Evolutionary conservation across 129 eudicot species (phyloP).

Genomic region (Saussurea involucrata): DNA sequence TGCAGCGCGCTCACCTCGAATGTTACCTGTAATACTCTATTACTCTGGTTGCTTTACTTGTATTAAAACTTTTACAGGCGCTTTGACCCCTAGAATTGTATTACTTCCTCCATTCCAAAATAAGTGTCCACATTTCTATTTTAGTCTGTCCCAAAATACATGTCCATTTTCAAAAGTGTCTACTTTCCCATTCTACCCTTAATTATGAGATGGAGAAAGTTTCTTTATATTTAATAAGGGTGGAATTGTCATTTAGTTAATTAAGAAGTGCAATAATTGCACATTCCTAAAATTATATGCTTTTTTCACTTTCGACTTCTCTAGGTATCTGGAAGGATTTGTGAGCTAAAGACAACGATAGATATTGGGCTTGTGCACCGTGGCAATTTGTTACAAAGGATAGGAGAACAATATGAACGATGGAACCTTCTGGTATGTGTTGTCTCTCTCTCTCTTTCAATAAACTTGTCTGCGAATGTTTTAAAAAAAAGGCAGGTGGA

Average conservation of each 20-base stretch:
- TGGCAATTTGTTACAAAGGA: slow-evolving; percentile 60
- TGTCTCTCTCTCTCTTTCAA: background rate
- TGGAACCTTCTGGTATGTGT: slow-evolving; percentile 75
- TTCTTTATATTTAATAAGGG: background rate
- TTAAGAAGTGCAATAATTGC: background rate
- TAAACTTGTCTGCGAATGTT: background rate
- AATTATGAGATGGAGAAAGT: background rate
- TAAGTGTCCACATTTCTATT: background rate
- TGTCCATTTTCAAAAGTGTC: background rate
- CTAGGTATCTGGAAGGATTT: slow-evolving; percentile 74
- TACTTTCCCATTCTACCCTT: background rate
- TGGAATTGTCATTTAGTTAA: background rate
- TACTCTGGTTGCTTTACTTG: background rate
- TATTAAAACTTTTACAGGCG: background rate
- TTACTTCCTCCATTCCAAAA: background rate
- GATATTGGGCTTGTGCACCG: slow-evolving; percentile 75
- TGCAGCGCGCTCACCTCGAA: background rate
- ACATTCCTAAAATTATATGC: background rate
- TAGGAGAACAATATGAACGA: slow-evolving; percentile 67
- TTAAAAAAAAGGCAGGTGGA: background rate
- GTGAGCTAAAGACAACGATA: slow-evolving; percentile 75
- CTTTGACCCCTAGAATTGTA: background rate
- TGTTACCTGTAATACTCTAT: background rate
- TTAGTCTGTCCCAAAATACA: background rate
- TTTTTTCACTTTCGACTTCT: background rate